phyloP scores from a whole-genome alignment of 805 yeast species.

The Teunomyces kruisii region DNA sequence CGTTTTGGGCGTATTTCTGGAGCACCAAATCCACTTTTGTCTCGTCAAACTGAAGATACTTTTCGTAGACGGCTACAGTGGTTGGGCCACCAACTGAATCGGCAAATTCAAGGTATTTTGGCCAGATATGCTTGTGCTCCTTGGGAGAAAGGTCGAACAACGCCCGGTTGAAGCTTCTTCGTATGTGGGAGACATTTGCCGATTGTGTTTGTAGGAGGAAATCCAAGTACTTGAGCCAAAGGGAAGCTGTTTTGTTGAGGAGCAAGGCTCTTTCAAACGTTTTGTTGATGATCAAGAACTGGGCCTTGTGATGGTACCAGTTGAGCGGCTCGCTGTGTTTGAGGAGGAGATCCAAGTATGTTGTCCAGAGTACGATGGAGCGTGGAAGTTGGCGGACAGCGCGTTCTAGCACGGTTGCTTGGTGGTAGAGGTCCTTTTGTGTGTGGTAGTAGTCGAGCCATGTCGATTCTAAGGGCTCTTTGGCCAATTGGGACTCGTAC shows the following conservation, averaged over 20 bases:
- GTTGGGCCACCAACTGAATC: constrained; percentile 45
- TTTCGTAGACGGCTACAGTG: constrained; percentile 28
- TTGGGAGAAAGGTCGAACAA: constrained; percentile 48
- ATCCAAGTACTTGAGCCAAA: constrained; percentile 53
- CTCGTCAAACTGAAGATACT: constrained; percentile 27
- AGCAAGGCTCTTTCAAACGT: constrained; percentile 51
- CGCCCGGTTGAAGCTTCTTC: constrained; percentile 50
- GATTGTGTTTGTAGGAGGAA: constrained; percentile 36
- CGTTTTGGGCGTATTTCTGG: constrained; percentile 31
- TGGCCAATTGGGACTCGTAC: constrained; percentile 35
- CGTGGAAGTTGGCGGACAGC: constrained; percentile 45
- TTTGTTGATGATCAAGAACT: constrained; percentile 34
- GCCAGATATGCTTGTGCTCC: constrained; percentile 48
- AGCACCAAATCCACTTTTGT: constrained; percentile 32
- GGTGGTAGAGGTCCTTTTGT: constrained; percentile 23
- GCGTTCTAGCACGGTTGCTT: constrained; percentile 51
- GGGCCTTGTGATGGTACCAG: constrained; percentile 25
- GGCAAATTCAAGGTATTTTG: constrained; percentile 54
- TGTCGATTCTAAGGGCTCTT: constrained; percentile 28
- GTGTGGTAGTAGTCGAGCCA: constrained; percentile 48
- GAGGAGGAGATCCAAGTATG: constrained; percentile 45
- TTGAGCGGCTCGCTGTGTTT: constrained; percentile 23
- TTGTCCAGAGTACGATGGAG: constrained; percentile 56
- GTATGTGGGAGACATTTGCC: constrained; percentile 33
- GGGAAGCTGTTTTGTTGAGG: constrained; percentile 43